These are phyloP conservation scores for Fraxinus latifolia DNA, from an alignment of 305 asterid species.

Conservation along the genomic window DNA sequence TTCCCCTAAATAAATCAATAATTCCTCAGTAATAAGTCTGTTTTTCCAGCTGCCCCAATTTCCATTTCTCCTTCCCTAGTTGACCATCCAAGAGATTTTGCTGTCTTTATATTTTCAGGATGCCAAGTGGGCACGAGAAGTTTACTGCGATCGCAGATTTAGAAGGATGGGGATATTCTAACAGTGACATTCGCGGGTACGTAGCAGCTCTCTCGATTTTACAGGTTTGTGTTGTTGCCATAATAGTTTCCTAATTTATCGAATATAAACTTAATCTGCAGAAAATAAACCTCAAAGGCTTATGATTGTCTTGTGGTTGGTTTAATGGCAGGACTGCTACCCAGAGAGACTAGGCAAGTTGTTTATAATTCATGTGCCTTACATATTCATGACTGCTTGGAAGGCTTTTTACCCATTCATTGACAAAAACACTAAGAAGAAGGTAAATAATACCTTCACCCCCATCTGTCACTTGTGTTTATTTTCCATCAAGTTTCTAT, in stretches of 20 bases:
- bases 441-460: slow-evolving; percentile 28
- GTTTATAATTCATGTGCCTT: slow-evolving; percentile 60
- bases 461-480: neutral
- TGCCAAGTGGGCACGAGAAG: slow-evolving; percentile 59
- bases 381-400: slow-evolving; percentile 78
- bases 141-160: slow-evolving; percentile 50
- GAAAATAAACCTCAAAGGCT: neutral
- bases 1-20: neutral
- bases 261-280: neutral
- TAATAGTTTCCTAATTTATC: neutral
- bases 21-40: neutral
- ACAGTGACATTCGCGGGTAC: slow-evolving; percentile 75
- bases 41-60: neutral
- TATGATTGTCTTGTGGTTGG: neutral
- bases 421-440: slow-evolving; percentile 49
- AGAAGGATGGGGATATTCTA: slow-evolving; percentile 68
- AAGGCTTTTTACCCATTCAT: slow-evolving; percentile 51
- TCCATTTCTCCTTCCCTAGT: neutral
- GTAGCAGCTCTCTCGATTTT: slow-evolving; percentile 70
- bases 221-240: slow-evolving; percentile 42
- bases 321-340: slow-evolving; percentile 55
- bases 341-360: slow-evolving; percentile 80
- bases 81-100: neutral
- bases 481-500: neutral
- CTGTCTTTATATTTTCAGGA: slow-evolving; percentile 29